Percentiles rank a stretch among this genome's conserved stretches.
These are phyloP conservation scores for Trichophyton benhamiae DNA, from an alignment of 2,329 filamentous ascomycete species.

Conservation along the genomic window DNA sequence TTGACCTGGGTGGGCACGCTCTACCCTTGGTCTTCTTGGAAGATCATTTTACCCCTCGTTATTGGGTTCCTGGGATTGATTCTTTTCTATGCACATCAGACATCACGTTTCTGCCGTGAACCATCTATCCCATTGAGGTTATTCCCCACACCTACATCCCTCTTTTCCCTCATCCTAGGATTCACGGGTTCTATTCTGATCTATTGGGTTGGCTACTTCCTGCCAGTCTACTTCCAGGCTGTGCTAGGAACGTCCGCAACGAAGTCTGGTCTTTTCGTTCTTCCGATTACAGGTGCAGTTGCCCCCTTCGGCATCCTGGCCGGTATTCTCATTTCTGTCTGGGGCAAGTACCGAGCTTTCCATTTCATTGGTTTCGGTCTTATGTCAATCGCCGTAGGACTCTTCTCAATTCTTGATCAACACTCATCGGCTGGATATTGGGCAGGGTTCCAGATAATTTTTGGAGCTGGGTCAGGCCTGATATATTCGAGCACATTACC, in stretches of 20 bases:
- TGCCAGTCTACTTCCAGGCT: constrained; percentile 34
- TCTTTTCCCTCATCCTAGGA: constrained; percentile 9
- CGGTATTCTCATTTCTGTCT: not conserved
- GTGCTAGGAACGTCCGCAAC: constrained; percentile 26
- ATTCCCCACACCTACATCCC: not conserved
- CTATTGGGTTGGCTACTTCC: constrained; percentile 18
- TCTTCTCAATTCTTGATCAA: not conserved
- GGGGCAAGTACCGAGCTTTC: not conserved
- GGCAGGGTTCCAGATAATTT: not conserved
- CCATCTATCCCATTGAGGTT: constrained; percentile 26
- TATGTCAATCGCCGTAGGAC: not conserved
- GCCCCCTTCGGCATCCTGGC: not conserved
- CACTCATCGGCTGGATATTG: not conserved
- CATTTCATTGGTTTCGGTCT: not conserved
- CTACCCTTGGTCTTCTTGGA: constrained; percentile 22
- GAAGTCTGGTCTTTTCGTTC: constrained; percentile 28
- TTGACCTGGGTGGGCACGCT: constrained; percentile 27
- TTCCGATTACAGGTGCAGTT: constrained; percentile 19
- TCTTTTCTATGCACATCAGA: constrained; percentile 21
- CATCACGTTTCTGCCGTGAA: constrained; percentile 25
- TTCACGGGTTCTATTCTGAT: not conserved
- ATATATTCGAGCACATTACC: constrained; percentile 14
- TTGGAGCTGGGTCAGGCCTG: not conserved
- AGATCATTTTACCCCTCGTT: constrained; percentile 13
- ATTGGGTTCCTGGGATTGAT: constrained; percentile 26